A percentile compares a stretch with the other conserved stretches of the same genome.
Evolutionary conservation across 2,329 filamentous ascomycete genomes (phyloP).

Genomic region (Basipetospora sp.): DNA sequence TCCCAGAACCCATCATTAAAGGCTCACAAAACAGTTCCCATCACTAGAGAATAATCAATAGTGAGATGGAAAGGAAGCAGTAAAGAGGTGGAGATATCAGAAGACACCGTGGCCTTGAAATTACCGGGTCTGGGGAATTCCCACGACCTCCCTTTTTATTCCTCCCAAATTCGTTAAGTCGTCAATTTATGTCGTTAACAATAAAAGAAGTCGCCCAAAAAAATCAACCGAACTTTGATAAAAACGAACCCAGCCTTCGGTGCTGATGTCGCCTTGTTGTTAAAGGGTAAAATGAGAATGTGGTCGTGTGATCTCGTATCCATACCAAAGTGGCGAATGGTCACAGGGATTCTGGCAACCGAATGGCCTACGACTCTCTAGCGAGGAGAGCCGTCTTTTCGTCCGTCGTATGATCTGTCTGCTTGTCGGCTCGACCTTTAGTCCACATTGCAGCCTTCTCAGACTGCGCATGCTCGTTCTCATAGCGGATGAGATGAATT

Average conservation of each 20-base stretch:
- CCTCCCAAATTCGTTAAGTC: conserved; percentile 1
- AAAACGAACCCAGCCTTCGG: neutral
- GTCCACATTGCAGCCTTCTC: conserved; percentile 3
- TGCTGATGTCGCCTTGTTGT: too few species aligned
- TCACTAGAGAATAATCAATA: neutral
- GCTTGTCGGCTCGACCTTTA: neutral
- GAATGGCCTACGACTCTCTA: neutral
- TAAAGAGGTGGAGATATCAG: neutral
- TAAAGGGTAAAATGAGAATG: neutral
- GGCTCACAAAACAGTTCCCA: neutral
- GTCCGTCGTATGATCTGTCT: neutral
- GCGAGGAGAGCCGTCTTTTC: conserved; percentile 3
- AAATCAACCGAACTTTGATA: neutral
- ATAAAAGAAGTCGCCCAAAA: neutral
- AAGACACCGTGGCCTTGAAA: too few species aligned
- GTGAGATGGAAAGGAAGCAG: neutral
- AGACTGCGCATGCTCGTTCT: conserved; percentile 1
- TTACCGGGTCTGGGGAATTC: neutral
- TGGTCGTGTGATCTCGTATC: too few species aligned
- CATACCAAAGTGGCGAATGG: too few species aligned
- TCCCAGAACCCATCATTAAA: neutral
- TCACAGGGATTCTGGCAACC: too few species aligned
- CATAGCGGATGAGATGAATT: conserved; percentile 3
- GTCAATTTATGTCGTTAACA: conserved; percentile 4
- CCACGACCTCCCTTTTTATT: neutral